Base-by-base conservation (phyloP, 2,329 filamentous ascomycete genomes). In the Claviceps capensis region DNA sequence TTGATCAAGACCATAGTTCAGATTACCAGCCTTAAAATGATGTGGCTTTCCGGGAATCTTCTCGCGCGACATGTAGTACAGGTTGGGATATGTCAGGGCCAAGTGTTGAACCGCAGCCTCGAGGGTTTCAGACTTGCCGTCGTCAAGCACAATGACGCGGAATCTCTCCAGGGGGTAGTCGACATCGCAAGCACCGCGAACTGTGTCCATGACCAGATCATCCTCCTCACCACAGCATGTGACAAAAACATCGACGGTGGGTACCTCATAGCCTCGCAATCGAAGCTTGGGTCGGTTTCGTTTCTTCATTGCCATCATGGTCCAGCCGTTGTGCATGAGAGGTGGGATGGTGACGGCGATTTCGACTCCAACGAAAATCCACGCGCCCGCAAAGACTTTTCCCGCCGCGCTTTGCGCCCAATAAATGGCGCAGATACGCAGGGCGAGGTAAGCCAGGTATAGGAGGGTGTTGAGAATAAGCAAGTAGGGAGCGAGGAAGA, bases 11-110 rank as follows among this genome's bases (percentile, higher is more conserved):
- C 77, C 81, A 52, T 78, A 76, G 64, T 82, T 83, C 50, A 83
- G 67, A 60, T 83, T 83, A 49, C 80, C 79, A 1, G 80, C 78
- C 67, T 83, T 83, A 69, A 79, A 82, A 60, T 79, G 75, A 57
- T 78, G 71, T 1, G 73, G 72, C 37, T 71, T 65, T 7, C 72
- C 72, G 4, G 71, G 70, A 45, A 67, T 65, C 64, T 76, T 75
- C 38, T 69, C 65, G 16, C 76, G 73, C 2, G 76, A 70, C 60
- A 75, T 70, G 62, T 81, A 81, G 56, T 68, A 71, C 7, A 79
- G 61, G 53, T 81, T 78, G 14, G 69, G 68, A 52, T 70, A 75
- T 8, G 63, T 65, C 34, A 62, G 55, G 45, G 63, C 64, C 22
- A 75, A 56, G 36, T 66, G 62, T 3, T 65, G 58, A 23, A 76